Base-by-base conservation (phyloP, 768 basidiomycete species). In the Russula sp. region DNA sequence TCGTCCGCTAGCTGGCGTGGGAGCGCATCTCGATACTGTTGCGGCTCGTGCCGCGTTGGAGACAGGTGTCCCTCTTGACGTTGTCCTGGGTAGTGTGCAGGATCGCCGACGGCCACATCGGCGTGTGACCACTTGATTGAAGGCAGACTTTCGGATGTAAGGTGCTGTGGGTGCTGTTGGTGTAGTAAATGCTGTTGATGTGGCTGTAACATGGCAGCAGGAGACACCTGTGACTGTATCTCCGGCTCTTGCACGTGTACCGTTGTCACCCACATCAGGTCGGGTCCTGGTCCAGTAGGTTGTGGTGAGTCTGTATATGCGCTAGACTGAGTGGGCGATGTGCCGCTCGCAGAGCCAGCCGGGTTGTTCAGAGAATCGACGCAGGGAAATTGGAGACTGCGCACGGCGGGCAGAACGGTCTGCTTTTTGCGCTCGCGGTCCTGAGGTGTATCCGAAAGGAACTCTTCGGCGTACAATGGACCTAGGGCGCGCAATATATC, bases 361-460 rank as follows among this genome's bases (percentile, higher is more conserved):
- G n/a, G n/a, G n/a, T n/a, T 82, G 18, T 83, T 85, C 78, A 75
- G 82, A 46, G 84, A 84, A 73, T 88, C 86, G 66, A 89, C 83
- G 70, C 87, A 89, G 10, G 88, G 88, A 73, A 90, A 89, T 30
- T 87, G 86, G 34, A 90, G 81, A 65, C 85, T 86, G 60, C 85
- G 80, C 51, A 89, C 87, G 32, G 81, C 77, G 55, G 84, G 75
- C 42, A 89, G 74, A 28, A 89, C 81, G 55, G 79, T 78, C 3
- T 77, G 77, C 63, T 84, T 83, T 55, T 57, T 64, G 16, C 36
- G 57, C 70, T 81, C 78, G 72, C 81, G 84, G 59, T 85, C 83
- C 53, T 84, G 78, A 13, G 77, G 75, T 61, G 82, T 80, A n/a
- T 75, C 71, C 44, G 70, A 75, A 67, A 80, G 76, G n/a, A 75